These are phyloP conservation scores for Penicillium bovifimosum DNA, from an alignment of 495 filamentous ascomycete genomes.

Conservation along the genomic window DNA sequence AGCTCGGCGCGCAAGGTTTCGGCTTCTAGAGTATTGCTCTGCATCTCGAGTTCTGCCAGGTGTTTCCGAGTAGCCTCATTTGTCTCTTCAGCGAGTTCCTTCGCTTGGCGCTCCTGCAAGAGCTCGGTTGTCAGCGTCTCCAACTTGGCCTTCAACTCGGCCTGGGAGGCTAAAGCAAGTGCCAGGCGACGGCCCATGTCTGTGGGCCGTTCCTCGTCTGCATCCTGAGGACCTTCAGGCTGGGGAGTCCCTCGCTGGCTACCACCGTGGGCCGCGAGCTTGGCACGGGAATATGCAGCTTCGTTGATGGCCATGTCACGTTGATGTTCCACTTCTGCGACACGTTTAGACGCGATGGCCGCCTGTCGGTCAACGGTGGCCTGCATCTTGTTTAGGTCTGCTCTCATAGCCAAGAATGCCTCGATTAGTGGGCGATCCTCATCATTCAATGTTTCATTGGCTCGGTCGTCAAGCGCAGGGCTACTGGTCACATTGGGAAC, in stretches of 20 bases:
- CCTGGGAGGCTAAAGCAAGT: conserved; percentile 67
- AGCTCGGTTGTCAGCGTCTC: conserved; percentile 64
- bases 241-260: conserved; percentile 67
- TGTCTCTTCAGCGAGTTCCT: conserved; percentile 83
- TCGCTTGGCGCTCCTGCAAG: conserved; percentile 70
- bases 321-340: conserved; percentile 90
- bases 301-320: conserved; percentile 87
- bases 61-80: conserved; percentile 75
- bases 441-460: conserved; percentile 72
- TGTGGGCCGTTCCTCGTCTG: conserved; percentile 61
- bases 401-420: conserved; percentile 83
- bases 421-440: conserved; percentile 90
- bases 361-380: conserved; percentile 81
- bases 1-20: conserved; percentile 81
- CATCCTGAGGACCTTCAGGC: conserved; percentile 56
- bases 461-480: conserved; percentile 69
- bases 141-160: conserved; percentile 65
- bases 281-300: conserved; percentile 90
- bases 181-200: conserved; percentile 83
- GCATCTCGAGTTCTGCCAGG: conserved; percentile 78
- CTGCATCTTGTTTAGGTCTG: conserved; percentile 72
- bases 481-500: conserved; percentile 63
- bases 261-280: conserved; percentile 75
- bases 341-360: conserved; percentile 72
- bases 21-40: conserved; percentile 72